phyloP scores from a whole-genome alignment of 1,139 yeast genomes.

The Hemisphaericaspora subhashii region DNA sequence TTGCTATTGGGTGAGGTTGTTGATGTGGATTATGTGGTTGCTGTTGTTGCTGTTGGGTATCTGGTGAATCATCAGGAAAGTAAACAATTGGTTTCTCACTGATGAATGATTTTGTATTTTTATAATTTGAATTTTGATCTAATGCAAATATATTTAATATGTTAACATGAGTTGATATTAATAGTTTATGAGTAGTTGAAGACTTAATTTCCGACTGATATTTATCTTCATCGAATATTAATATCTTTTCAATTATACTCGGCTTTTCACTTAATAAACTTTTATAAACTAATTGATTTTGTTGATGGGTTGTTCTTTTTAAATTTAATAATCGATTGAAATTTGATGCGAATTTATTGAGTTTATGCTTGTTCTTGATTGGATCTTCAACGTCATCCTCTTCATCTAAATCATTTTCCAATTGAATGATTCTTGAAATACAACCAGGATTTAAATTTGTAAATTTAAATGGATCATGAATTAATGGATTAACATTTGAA shows the following conservation, averaged over 20 bases:
- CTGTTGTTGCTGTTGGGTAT: slow-evolving; percentile 1
- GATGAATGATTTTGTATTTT: slow-evolving; percentile 21
- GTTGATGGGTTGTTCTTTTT: slow-evolving; percentile 5
- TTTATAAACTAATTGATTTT: slow-evolving; percentile 5
- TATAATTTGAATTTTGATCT: slow-evolving; percentile 24
- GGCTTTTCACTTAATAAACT: slow-evolving; percentile 3
- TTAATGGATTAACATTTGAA: slow-evolving; percentile 53
- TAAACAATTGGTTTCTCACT: slow-evolving; percentile 27
- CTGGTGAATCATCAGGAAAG: slow-evolving; percentile 14
- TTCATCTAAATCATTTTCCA: slow-evolving; percentile 8
- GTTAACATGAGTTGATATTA: slow-evolving; percentile 38
- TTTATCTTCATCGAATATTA: slow-evolving; percentile 25
- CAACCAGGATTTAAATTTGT: slow-evolving; percentile 61
- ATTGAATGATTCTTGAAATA: slow-evolving; percentile 28
- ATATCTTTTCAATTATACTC: slow-evolving; percentile 20
- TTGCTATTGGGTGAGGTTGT: neutral
- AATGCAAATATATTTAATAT: slow-evolving; percentile 38
- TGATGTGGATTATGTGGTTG: neutral
- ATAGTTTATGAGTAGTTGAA: slow-evolving; percentile 19
- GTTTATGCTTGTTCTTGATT: slow-evolving; percentile 35
- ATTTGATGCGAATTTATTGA: slow-evolving; percentile 34
- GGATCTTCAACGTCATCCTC: neutral
- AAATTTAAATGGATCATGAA: slow-evolving; percentile 51
- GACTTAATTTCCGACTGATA: slow-evolving; percentile 22
- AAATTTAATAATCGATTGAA: slow-evolving; percentile 31